A percentile compares a stretch with the other conserved stretches of the same genome.
phyloP scores from a whole-genome alignment of 441 rosid species.

The Kokia cookei region DNA sequence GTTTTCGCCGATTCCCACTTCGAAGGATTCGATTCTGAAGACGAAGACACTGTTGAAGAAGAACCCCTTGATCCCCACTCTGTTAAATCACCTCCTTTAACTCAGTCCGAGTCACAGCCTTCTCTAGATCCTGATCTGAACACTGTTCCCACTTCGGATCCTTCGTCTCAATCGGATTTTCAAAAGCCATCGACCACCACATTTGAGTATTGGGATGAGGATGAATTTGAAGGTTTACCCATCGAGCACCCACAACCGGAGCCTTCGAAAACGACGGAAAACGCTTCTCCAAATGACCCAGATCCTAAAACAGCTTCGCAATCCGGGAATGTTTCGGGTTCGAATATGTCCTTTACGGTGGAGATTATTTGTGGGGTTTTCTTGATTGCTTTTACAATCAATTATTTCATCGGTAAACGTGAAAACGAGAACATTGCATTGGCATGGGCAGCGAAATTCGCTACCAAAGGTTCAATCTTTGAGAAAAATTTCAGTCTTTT shows the following conservation, averaged over 20 bases:
- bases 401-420: slow-evolving; percentile 71
- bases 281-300: slow-evolving; percentile 20
- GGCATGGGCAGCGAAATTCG: slow-evolving; percentile 86
- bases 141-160: slow-evolving; percentile 16
- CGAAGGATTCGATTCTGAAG: slow-evolving; percentile 87
- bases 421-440: slow-evolving; percentile 85
- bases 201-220: slow-evolving; percentile 88
- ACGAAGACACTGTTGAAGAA: slow-evolving; percentile 42
- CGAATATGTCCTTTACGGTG: slow-evolving; percentile 33
- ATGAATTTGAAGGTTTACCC: slow-evolving; percentile 88
- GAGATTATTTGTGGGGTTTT: slow-evolving; percentile 63
- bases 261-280: slow-evolving; percentile 17
- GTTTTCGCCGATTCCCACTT: slow-evolving; percentile 51
- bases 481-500: slow-evolving; percentile 83
- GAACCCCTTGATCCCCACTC: slow-evolving; percentile 39
- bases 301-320: slow-evolving; percentile 28
- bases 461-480: slow-evolving; percentile 65
- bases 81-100: slow-evolving; percentile 49
- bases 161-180: slow-evolving; percentile 15
- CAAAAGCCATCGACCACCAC: slow-evolving; percentile 29
- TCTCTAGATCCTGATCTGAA: slow-evolving; percentile 16
- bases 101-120: slow-evolving; percentile 41
- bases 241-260: slow-evolving; percentile 21
- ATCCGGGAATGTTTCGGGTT: background rate
- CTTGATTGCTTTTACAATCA: slow-evolving; percentile 47